These are phyloP conservation scores for Choanephora cucurbitarum DNA, from an alignment of 371 early-diverging fungal species.

Conservation along the genomic window DNA sequence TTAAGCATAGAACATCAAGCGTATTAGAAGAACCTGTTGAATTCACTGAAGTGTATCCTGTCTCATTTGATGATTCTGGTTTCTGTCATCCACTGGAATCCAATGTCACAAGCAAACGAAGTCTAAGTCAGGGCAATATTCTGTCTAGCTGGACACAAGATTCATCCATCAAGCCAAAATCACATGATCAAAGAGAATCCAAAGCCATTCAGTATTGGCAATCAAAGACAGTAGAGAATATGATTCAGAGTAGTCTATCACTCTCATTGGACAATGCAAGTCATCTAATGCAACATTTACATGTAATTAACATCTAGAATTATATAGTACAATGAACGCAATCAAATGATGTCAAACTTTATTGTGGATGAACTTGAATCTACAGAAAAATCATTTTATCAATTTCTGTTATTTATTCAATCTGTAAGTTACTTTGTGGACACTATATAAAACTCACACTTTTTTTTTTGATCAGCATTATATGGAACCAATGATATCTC, in stretches of 20 bases:
- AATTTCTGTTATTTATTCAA: constrained; percentile 30
- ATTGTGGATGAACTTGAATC: constrained; percentile 23
- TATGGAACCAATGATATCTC: constrained; percentile 43
- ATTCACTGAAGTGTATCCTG: background rate
- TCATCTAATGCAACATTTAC: too few species aligned
- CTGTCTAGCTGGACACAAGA: too few species aligned
- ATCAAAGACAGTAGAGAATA: background rate
- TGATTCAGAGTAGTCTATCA: background rate
- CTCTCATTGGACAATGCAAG: background rate
- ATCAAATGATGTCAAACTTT: constrained; percentile 19
- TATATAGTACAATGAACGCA: constrained; percentile 5
- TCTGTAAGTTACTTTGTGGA: constrained; percentile 21
- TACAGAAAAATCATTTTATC: constrained; percentile 38
- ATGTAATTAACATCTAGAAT: too few species aligned
- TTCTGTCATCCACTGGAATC: background rate
- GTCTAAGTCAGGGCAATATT: too few species aligned
- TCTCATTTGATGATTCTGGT: too few species aligned
- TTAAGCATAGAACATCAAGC: background rate
- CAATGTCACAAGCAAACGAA: too few species aligned
- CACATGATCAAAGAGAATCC: constrained; percentile 7
- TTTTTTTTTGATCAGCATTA: constrained; percentile 33
- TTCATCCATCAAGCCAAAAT: constrained; percentile 2
- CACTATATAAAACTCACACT: too few species aligned
- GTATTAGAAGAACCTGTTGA: background rate
- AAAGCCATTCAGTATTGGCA: constrained; percentile 17